Conservation (phyloP, 306 rosid species). For the Malus sylvestris region DNA sequence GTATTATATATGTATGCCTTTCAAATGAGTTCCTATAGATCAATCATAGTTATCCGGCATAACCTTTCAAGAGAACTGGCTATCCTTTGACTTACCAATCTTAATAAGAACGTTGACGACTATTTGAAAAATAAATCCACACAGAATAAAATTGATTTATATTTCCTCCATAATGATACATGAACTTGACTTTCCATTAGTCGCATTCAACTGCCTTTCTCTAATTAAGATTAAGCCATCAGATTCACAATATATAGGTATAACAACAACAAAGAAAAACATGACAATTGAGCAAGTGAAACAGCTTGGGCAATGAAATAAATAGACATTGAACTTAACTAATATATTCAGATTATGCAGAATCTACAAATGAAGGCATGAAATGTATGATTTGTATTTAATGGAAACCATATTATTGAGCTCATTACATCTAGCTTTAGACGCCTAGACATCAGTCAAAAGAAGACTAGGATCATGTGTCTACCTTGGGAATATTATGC, state of each 20-base stretch:
- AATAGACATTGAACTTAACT: background rate
- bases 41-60: background rate
- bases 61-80: background rate
- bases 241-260: background rate
- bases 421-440: background rate
- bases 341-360: background rate
- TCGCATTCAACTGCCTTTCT: background rate
- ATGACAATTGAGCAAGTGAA: background rate
- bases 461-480: background rate
- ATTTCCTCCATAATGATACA: background rate
- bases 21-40: background rate
- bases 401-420: background rate
- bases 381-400: background rate
- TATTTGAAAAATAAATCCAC: background rate
- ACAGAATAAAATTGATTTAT: too few species aligned
- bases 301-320: background rate
- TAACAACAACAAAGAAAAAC: background rate
- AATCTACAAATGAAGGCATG: background rate
- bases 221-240: background rate
- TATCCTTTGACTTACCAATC: background rate
- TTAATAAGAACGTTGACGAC: background rate
- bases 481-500: background rate
- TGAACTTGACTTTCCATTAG: background rate
- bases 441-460: background rate
- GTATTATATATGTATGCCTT: background rate